These are phyloP conservation scores for Wickerhamiella galacta DNA, from an alignment of 805 yeast genomes.

Conservation along the genomic window DNA sequence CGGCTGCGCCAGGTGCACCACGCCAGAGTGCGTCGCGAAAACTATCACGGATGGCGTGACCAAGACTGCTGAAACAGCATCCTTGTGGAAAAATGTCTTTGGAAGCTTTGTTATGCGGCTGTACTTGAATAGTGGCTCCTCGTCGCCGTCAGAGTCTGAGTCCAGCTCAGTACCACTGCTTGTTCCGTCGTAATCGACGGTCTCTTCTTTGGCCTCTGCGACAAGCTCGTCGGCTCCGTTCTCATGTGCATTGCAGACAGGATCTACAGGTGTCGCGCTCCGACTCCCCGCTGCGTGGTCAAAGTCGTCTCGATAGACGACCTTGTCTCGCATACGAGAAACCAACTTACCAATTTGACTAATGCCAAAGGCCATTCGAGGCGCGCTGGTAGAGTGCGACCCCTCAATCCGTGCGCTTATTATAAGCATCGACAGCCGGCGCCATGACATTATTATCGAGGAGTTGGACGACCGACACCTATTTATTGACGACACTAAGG, in stretches of 20 bases:
- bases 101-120: constrained; percentile 56
- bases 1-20: constrained; percentile 48
- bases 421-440: constrained; percentile 58
- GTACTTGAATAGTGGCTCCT: constrained; percentile 57
- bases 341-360: no score
- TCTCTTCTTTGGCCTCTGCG: neutral
- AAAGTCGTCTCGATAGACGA: no score
- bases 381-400: constrained; percentile 38
- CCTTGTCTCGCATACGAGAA: no score
- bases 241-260: constrained; percentile 23
- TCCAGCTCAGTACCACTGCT: constrained; percentile 1
- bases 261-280: no score
- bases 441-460: constrained; percentile 54
- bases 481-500: constrained; percentile 60
- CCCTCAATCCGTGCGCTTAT: constrained; percentile 85
- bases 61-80: constrained; percentile 58
- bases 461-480: constrained; percentile 88
- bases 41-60: constrained; percentile 46
- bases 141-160: constrained; percentile 20
- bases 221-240: neutral
- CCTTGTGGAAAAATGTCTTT: constrained; percentile 48
- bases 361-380: constrained; percentile 17
- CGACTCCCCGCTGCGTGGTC: no score
- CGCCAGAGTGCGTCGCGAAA: constrained; percentile 83
- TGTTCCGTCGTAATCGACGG: neutral